Base-by-base conservation (phyloP, 768 basidiomycete genomes). In the Cubamyces sp. region DNA sequence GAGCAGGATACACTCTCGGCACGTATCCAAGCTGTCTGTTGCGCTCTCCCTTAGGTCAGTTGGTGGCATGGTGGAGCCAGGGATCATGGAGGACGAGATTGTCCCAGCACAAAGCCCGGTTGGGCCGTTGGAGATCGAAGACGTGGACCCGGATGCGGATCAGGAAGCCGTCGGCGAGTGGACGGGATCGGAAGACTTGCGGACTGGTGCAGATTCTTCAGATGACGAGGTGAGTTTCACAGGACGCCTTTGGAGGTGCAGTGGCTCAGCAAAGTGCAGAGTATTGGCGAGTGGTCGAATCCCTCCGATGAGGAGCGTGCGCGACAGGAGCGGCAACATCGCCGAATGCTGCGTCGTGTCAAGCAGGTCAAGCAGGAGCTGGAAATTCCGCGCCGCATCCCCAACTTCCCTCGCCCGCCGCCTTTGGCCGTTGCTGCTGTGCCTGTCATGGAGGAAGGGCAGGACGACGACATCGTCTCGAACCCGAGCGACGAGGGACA, bases 281-380 rank as follows among this genome's bases (percentile, higher is more conserved):
- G 90, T 67, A 87, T 92, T 51, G 91, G 91, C 26, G 92, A 94
- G 76, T 94, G 84, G 84, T 94, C 92, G 23, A 94, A 94, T 69
- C 92, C 92, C 18, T 94, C 92, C 25, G 92, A 94, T 69, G 92
- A 94, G 74, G 92, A 94, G 70, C 83, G 88, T 28, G 91, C 88
- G 3, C 84, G 91, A 21, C 86, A 86, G 64, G 75, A 81, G 30
- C 85, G 90, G 30, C 74, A 84, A 47, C 84, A 88, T 45, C 84
- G 87, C 47, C 85, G 89, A 41, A 73, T 84, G 59, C 70, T 84
- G 59, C 83, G 83, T 39, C 84, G 84, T 19, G 66, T 74, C 69
- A 64, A 76, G 75, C 67, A 73, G 42, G 57, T 68, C 5, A 66
- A 71, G 12, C 81, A 77, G 18, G 82, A 83, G 58, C 71, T 79